Evolutionary conservation across 1,139 yeast species (phyloP).

Genomic region (Suzukiozyma palmioleophila): DNA sequence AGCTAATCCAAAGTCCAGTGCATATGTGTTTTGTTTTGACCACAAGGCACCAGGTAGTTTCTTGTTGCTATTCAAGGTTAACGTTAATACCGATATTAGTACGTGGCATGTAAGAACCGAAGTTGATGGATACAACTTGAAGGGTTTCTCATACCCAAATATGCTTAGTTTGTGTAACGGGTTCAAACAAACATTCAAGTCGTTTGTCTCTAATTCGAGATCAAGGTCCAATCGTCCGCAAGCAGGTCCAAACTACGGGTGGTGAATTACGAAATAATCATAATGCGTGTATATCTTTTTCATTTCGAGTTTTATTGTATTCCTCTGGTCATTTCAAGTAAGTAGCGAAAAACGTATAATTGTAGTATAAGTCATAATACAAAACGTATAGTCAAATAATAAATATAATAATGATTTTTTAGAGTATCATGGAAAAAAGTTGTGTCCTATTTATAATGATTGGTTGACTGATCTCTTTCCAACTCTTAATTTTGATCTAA

Average conservation of each 20-base stretch:
- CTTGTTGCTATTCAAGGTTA: constrained; percentile 74
- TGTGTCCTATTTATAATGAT: not conserved
- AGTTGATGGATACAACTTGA: constrained; percentile 79
- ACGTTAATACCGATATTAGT: constrained; percentile 64
- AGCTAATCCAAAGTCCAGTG: constrained; percentile 88
- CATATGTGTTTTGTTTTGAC: constrained; percentile 88
- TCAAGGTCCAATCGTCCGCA: constrained; percentile 15
- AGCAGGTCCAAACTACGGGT: constrained; percentile 15
- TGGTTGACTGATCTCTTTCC: constrained; percentile 11
- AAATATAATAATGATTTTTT: too few relatives aligned
- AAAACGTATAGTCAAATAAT: too few relatives aligned
- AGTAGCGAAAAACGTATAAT: too few relatives aligned
- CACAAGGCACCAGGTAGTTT: constrained; percentile 93
- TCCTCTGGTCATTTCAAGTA: too few relatives aligned
- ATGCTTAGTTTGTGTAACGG: constrained; percentile 90
- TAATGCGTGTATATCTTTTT: constrained; percentile 1
- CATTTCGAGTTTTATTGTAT: not conserved
- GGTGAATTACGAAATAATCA: constrained; percentile 6
- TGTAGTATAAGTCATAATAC: too few relatives aligned
- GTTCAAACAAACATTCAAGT: constrained; percentile 62
- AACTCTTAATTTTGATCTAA: constrained; percentile 54
- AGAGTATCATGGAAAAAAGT: too few relatives aligned
- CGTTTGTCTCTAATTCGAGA: constrained; percentile 25
- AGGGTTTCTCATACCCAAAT: constrained; percentile 78
- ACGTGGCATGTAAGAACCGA: constrained; percentile 90